Evolutionary conservation across 805 yeast species (phyloP).

Genomic region (Metschnikowia amazonensis): DNA sequence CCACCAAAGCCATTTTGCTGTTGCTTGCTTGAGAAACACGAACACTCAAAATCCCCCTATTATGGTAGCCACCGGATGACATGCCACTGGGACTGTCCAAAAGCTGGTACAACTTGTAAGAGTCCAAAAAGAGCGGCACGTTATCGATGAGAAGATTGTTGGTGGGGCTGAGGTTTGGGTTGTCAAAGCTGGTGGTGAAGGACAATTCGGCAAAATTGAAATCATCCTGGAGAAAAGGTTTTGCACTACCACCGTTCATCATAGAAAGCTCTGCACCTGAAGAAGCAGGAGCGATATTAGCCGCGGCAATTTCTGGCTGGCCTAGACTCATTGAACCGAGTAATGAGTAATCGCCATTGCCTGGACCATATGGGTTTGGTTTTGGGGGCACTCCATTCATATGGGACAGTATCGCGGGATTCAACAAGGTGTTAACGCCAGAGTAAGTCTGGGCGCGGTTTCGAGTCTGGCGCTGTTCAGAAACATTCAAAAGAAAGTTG

Average conservation of each 20-base stretch:
- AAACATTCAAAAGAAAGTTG: conserved; percentile 27
- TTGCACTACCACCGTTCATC: conserved; percentile 4
- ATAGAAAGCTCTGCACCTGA: conserved; percentile 5
- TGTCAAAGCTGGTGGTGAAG: conserved; percentile 69
- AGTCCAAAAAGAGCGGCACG: conserved; percentile 68
- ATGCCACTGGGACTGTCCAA: conserved; percentile 28
- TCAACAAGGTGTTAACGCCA: conserved; percentile 22
- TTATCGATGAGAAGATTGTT: conserved; percentile 75
- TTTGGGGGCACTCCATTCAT: not conserved
- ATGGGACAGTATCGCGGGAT: not conserved
- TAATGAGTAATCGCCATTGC: not conserved
- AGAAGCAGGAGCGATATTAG: conserved; percentile 1
- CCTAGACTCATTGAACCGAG: conserved; percentile 1
- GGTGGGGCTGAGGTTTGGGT: conserved; percentile 69
- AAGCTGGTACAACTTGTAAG: conserved; percentile 31
- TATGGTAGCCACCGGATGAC: conserved; percentile 50
- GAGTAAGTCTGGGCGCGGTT: conserved; percentile 41
- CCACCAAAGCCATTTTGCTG: conserved; percentile 48
- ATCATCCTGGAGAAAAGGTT: conserved; percentile 46
- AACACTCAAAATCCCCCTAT: conserved; percentile 61
- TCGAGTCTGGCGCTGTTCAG: conserved; percentile 19
- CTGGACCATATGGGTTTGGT: not conserved
- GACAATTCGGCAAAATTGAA: conserved; percentile 55
- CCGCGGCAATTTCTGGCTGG: conserved; percentile 7
- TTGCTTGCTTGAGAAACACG: conserved; percentile 21